phyloP scores from a whole-genome alignment of 257 asterid species.

The Lithospermum erythrorhizon region DNA sequence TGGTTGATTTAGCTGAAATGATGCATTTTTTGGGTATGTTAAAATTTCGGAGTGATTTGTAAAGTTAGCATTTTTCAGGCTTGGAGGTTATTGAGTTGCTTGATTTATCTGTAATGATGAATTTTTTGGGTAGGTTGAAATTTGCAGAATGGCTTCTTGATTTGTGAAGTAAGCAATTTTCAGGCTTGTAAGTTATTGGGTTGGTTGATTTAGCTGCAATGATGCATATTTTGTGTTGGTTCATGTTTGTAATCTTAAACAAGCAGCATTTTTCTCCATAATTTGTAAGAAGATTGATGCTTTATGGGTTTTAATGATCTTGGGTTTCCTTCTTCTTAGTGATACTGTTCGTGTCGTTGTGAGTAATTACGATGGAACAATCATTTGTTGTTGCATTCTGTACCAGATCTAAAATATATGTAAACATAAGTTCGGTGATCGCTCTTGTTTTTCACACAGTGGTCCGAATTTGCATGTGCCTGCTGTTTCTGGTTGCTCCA shows the following conservation, averaged over 20 bases:
- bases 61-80: no score
- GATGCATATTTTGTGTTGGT: constrained; percentile 1
- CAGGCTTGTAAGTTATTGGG: no score
- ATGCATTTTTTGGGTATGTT: no score
- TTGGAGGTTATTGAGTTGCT: no score
- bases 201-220: constrained; percentile 1
- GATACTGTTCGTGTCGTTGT: constrained; percentile 4
- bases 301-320: constrained; percentile 11
- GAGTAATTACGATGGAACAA: neutral
- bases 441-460: constrained; percentile 1
- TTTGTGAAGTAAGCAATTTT: no score
- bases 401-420: constrained; percentile 18
- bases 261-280: neutral
- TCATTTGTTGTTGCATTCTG: neutral
- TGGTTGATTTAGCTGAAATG: no score
- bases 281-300: neutral
- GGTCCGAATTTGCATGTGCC: constrained; percentile 10
- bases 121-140: no score
- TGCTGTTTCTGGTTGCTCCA: neutral
- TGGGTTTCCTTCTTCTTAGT: constrained; percentile 8
- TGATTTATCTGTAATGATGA: no score
- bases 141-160: no score
- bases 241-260: neutral
- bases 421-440: constrained; percentile 1
- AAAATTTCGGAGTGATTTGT: no score